Conservation (phyloP, 257 asterid species). For the Primulina huaijiensis region DNA sequence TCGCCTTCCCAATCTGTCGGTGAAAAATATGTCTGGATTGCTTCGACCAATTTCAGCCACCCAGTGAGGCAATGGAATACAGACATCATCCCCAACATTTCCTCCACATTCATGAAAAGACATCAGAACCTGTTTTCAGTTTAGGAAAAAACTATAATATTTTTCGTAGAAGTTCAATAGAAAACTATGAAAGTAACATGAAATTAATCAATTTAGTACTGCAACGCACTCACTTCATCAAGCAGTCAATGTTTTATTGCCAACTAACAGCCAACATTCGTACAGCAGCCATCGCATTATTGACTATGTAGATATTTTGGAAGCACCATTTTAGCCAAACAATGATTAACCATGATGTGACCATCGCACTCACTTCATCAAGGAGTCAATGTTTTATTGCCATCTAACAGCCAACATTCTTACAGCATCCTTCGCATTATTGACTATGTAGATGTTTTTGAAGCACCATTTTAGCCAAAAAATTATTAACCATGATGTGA, state of each 20-base stretch:
- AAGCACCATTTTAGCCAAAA: conserved; percentile 10
- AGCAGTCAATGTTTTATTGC: conserved; percentile 6
- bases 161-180: conserved; percentile 20
- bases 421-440: conserved; percentile 16
- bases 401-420: conserved; percentile 13
- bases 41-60: conserved; percentile 79
- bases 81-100: conserved; percentile 80
- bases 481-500: conserved; percentile 6
- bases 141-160: conserved; percentile 18
- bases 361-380: conserved; percentile 1
- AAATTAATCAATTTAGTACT: conserved; percentile 5
- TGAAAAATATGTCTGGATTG: conserved; percentile 89
- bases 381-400: conserved; percentile 6
- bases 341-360: not conserved
- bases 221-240: conserved; percentile 11
- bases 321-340: conserved; percentile 8
- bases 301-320: conserved; percentile 14
- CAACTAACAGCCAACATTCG: conserved; percentile 13
- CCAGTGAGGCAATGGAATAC: conserved; percentile 87
- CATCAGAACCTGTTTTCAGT: conserved; percentile 63
- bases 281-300: conserved; percentile 17
- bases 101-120: conserved; percentile 92
- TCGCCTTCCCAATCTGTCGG: conserved; percentile 82
- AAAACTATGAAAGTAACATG: conserved; percentile 13
- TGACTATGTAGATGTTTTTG: conserved; percentile 14